These are phyloP conservation scores for Botrytis squamosa DNA, from an alignment of 2,329 filamentous ascomycete genomes.

Conservation along the genomic window DNA sequence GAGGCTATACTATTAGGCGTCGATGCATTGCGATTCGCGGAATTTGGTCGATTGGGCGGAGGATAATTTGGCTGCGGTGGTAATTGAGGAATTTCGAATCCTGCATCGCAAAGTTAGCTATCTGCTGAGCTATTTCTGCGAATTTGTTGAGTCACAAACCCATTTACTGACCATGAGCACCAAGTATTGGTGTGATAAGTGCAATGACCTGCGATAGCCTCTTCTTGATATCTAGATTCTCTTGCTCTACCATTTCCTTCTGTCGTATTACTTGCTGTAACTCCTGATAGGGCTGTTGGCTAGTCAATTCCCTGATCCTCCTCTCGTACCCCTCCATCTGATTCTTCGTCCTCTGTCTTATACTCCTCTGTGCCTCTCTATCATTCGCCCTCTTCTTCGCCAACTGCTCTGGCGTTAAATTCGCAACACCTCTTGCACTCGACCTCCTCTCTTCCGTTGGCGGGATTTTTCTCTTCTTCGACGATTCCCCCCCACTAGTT, in stretches of 20 bases:
- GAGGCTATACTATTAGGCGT: conserved; percentile 45
- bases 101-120: conserved; percentile 22
- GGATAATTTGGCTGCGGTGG: conserved; percentile 30
- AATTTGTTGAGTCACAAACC: conserved; percentile 5
- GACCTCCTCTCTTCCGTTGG: conserved; percentile 35
- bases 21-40: conserved; percentile 40
- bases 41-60: conserved; percentile 36
- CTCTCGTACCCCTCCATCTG: conserved; percentile 79
- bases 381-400: conserved; percentile 91
- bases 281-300: conserved; percentile 79
- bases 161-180: conserved; percentile 35
- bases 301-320: conserved; percentile 71
- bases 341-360: conserved; percentile 80
- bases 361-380: conserved; percentile 84
- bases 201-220: conserved; percentile 64
- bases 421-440: conserved; percentile 76
- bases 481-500: not conserved
- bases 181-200: conserved; percentile 60
- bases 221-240: conserved; percentile 75
- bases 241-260: conserved; percentile 73
- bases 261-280: conserved; percentile 72
- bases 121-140: not conserved
- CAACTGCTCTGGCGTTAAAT: conserved; percentile 83
- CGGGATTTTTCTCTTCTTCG: conserved; percentile 5
- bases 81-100: conserved; percentile 28